Evolutionary conservation across 768 basidiomycete species (phyloP), one percentile per base, ranked within the genome.

Genomic region (Termitomyces sp.): DNA sequence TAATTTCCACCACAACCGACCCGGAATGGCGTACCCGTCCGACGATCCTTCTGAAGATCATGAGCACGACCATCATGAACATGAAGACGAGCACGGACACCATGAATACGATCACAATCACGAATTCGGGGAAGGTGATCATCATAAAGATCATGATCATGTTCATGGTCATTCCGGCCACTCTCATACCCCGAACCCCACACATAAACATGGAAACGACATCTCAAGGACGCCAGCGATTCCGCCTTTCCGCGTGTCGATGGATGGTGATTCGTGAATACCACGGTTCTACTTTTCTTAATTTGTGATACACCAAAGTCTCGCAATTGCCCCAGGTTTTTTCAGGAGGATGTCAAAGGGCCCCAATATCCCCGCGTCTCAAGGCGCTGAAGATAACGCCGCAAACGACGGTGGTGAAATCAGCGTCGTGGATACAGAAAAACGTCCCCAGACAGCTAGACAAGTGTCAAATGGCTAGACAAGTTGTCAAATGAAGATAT

Each of bases 401-500:
- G 23, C 35, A 65, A 68, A 65, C 35, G 67, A 69, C 44, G 77
- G 79, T 57, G 75, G 68, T 47, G 71, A 70, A 47, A 67, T 11
- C 49, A 25, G 77, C 50, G 57, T 73, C 51, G 74, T 77, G 37
- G 77, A 71, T 50, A 75, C 72, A 38, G 74, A 77, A 48, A 66
- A 63, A 74, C 71, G 10, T 78, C 79, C 53, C 69, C 71, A 37
- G 75, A 74, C 48, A 82, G 81, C 67, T 72, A 82, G 56, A 82
- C 81, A 14, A 82, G 81, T 61, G 77, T 83, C 42, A 77, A n/a
- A n/a, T n/a, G n/a, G 81, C 67, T 72, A 82, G 56, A 82, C 81
- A 14, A 82, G 81, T 61, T 61, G 77, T 83, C 42, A 77, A 81
- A 60, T 77, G 67, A 68, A 51, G 41, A 19, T 29, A 29, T 35